phyloP scores from a whole-genome alignment of 2,329 filamentous ascomycete genomes.

The Nannizzia gypsea region DNA sequence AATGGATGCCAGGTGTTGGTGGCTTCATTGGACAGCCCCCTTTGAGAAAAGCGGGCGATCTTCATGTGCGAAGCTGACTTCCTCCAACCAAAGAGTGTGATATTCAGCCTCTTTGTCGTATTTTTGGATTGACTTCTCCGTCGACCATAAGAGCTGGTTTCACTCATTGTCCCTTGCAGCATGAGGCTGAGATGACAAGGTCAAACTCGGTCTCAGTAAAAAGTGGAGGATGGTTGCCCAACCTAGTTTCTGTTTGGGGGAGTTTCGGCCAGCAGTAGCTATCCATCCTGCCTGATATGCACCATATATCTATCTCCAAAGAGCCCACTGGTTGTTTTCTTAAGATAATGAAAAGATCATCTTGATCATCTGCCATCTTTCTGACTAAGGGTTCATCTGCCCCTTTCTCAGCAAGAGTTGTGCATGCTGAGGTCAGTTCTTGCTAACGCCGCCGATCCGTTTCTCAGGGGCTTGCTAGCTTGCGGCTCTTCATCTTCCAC shows the following conservation, averaged over 20 bases:
- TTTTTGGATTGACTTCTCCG: not conserved
- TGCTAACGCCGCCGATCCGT: not conserved
- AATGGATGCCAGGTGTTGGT: not conserved
- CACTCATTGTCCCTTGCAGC: not conserved
- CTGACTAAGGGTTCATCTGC: not conserved
- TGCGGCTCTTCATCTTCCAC: not conserved
- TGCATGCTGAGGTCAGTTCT: not conserved
- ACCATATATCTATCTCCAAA: no score
- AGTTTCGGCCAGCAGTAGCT: no score
- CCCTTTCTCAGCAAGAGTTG: not conserved
- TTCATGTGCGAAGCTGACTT: not conserved
- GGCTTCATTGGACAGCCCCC: not conserved
- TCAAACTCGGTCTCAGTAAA: not conserved
- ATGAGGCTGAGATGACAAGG: not conserved
- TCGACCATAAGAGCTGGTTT: not conserved
- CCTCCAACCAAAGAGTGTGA: not conserved
- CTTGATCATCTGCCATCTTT: not conserved
- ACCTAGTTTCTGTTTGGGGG: not conserved
- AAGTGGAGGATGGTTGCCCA: not conserved
- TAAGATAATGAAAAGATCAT: not conserved
- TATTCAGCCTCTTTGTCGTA: not conserved
- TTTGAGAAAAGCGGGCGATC: not conserved
- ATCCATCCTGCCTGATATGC: no score
- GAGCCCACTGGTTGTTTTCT: not conserved
- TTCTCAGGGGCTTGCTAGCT: not conserved